Evolutionary conservation across 495 filamentous ascomycete genomes (phyloP), one percentile per base, ranked within the genome.

Genomic region (Aspergillus funiculosus): DNA sequence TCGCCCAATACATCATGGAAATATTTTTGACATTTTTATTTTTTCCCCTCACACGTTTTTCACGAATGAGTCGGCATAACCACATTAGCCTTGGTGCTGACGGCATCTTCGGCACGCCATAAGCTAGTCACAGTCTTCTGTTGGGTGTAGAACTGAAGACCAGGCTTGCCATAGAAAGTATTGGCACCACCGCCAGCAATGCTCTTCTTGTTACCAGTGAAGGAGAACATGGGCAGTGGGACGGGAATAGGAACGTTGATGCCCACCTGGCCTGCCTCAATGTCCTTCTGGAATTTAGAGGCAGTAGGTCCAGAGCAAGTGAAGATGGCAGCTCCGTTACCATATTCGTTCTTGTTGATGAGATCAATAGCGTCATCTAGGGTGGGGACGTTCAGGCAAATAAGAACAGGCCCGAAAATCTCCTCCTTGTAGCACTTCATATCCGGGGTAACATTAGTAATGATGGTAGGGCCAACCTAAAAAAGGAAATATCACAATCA

Each of bases 201-300:
- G 61, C 85, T 90, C 74, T 85, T 89, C 82, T 98, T 98, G 69
- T 97, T 98, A 41, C 92, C 92, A 14, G 92, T 98, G 71, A 98
- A 98, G 40, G 80, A 86, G 70, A 96, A 98, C 86, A 96, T 94
- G 57, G 91, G 87, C 28, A 94, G 73, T 11, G 92, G 91, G 4
- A 95, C 90, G 2, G 80, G 82, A 46, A 91, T 90, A 18, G 87
- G 87, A 14, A 90, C 73, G 50, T 78, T 78, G 53, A 80, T 69
- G 14, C 76, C 76, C 4, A 80, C 54, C 58, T 80, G 76, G 21
- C 76, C 76, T 31, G 74, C 76, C 47, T 79, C 75, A 42, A 77
- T 69, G 35, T 84, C 76, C 60, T 78, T 78, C 63, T 82, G 80
- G 73, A 85, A 85, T 18, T 66, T 63, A 8, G 71, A 71, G 36